Evolutionary conservation across 176 grass and related monocot species (phyloP).

Genomic region (Secale cereale): DNA sequence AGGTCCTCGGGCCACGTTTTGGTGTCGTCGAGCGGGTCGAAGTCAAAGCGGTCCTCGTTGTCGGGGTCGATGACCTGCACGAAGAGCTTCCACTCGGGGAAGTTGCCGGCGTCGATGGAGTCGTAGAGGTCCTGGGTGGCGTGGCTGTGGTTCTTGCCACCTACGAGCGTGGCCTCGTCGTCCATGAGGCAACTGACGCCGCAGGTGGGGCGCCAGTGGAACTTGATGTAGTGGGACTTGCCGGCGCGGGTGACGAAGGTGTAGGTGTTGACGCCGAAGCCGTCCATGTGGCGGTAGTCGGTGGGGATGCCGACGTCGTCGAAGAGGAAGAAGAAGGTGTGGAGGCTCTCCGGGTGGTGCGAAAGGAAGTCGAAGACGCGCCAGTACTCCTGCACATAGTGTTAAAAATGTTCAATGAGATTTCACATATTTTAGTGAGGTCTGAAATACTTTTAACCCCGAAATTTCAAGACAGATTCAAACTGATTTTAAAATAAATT

Average conservation of each 20-base stretch:
- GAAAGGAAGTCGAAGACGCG: conserved; percentile 79
- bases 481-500: too few relatives aligned
- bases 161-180: conserved; percentile 63
- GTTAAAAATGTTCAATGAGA: too few relatives aligned
- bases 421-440: too few relatives aligned
- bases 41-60: conserved; percentile 56
- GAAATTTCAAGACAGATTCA: too few relatives aligned
- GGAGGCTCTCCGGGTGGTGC: conserved; percentile 75
- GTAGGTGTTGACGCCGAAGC: conserved; percentile 92
- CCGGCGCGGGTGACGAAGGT: conserved; percentile 63
- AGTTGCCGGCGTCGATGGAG: conserved; percentile 68
- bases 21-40: conserved; percentile 93
- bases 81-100: conserved; percentile 90
- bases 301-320: conserved; percentile 82
- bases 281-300: conserved; percentile 90
- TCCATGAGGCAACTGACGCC: conserved; percentile 70
- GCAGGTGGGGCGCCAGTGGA: conserved; percentile 88
- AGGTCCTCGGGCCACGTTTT: conserved; percentile 93
- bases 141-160: conserved; percentile 84
- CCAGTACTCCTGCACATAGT: conserved; percentile 95
- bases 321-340: conserved; percentile 99
- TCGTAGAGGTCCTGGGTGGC: conserved; percentile 90
- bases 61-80: conserved; percentile 91
- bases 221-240: conserved; percentile 66
- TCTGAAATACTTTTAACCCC: too few relatives aligned